Percentiles rank a stretch among this genome's conserved stretches.
Conservation (phyloP, 1,284 basidiomycete species). For the Gymnopus androsaceus region DNA sequence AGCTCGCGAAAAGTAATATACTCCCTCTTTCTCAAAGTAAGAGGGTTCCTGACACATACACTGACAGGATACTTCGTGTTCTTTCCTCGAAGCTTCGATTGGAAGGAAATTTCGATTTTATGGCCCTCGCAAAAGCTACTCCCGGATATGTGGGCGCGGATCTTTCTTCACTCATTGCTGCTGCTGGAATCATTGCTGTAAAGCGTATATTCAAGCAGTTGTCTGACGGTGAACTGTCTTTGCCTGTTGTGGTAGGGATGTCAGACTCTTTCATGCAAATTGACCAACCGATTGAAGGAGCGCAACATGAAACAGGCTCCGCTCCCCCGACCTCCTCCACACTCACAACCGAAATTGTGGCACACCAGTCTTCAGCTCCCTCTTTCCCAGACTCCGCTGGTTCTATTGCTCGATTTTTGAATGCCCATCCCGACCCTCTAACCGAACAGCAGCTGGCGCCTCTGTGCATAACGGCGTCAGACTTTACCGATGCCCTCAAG, state of each 20-base stretch:
- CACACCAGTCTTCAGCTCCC: constrained; percentile 24
- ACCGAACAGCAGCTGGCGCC: constrained; percentile 77
- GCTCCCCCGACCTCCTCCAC: constrained; percentile 26
- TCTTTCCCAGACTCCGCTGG: constrained; percentile 48
- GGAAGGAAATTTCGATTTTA: constrained; percentile 82
- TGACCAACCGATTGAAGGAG: constrained; percentile 37
- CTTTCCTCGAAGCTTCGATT: constrained; percentile 76
- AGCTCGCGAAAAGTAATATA: constrained; percentile 82
- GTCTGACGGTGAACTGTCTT: constrained; percentile 63
- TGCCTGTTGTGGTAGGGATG: constrained; percentile 44
- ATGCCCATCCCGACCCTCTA: constrained; percentile 81
- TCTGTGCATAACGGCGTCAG: constrained; percentile 76
- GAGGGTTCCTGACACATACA: too few relatives aligned
- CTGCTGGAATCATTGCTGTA: constrained; percentile 94
- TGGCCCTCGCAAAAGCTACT: constrained; percentile 84
- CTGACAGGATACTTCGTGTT: constrained; percentile 76
- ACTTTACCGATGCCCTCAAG: constrained; percentile 81
- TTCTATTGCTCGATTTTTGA: constrained; percentile 89
- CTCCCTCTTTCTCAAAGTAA: not conserved
- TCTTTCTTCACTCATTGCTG: constrained; percentile 86
- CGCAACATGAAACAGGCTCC: not conserved
- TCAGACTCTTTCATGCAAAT: constrained; percentile 52
- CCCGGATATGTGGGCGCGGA: constrained; percentile 98
- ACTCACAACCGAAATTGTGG: constrained; percentile 15
- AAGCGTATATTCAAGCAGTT: constrained; percentile 93